Percentiles rank a stretch among this genome's conserved stretches.
Conservation (phyloP, 2,329 filamentous ascomycete genomes). For the Fusarium xyrophilum region DNA sequence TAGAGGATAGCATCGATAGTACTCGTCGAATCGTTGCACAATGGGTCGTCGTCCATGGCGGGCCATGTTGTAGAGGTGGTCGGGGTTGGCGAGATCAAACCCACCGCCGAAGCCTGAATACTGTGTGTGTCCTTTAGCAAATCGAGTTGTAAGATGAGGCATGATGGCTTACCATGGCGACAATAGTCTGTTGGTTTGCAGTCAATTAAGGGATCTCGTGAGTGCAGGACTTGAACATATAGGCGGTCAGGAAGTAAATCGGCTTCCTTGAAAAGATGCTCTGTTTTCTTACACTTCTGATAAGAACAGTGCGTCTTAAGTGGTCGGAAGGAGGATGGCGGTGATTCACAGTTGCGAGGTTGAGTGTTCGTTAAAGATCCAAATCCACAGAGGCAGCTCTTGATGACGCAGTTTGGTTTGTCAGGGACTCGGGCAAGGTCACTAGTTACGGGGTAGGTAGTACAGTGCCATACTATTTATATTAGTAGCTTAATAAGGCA, state of each 20-base stretch:
- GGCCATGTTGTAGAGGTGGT: conserved; percentile 58
- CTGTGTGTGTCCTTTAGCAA: conserved; percentile 9
- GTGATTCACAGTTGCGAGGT: not conserved
- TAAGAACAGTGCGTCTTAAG: not conserved
- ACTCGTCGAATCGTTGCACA: conserved; percentile 91
- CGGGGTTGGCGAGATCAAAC: conserved; percentile 57
- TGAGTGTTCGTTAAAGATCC: conserved; percentile 19
- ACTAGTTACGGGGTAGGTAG: not conserved
- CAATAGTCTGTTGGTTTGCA: not conserved
- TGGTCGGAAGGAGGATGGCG: not conserved
- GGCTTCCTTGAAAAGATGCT: not conserved
- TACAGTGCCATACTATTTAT: not conserved
- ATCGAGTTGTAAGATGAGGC: not conserved
- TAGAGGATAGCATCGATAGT: conserved; percentile 96
- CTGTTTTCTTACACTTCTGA: not conserved
- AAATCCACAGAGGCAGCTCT: conserved; percentile 43
- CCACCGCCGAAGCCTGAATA: conserved; percentile 52
- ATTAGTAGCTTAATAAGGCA: not conserved
- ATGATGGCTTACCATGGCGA: conserved; percentile 34
- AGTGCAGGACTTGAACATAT: not conserved
- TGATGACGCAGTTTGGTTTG: conserved; percentile 46
- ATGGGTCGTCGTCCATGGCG: conserved; percentile 55
- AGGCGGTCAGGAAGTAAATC: conserved; percentile 28
- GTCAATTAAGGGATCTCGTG: conserved; percentile 12
- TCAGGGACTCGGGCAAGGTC: not conserved